Percentiles rank a stretch among this genome's conserved stretches.
These are phyloP conservation scores for Coleophoma eucalyptorum DNA, from an alignment of 2,329 filamentous ascomycete genomes.

Conservation along the genomic window DNA sequence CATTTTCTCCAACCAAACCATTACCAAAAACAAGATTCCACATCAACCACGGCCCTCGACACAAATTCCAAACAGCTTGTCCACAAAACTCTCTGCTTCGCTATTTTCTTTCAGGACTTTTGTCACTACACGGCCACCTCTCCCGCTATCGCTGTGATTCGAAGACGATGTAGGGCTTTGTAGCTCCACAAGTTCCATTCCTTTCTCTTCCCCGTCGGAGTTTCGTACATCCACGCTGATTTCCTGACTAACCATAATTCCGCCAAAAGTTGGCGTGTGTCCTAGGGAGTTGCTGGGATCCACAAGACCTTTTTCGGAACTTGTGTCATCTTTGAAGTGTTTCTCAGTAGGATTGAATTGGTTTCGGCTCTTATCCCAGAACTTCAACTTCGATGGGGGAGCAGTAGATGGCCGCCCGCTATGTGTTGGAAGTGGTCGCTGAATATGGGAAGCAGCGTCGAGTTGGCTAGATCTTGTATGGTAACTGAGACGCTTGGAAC, in stretches of 20 bases:
- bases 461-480: neutral
- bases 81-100: neutral
- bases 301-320: slow-evolving; percentile 12
- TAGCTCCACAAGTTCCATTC: neutral
- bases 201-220: neutral
- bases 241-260: slow-evolving; percentile 61
- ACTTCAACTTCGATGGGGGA: slow-evolving; percentile 6
- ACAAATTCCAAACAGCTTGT: neutral
- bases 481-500: neutral
- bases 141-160: neutral
- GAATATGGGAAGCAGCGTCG: slow-evolving; percentile 5
- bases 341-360: slow-evolving; percentile 4
- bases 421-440: slow-evolving; percentile 1
- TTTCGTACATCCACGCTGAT: slow-evolving; percentile 47
- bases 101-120: neutral
- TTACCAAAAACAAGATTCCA: no score
- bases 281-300: slow-evolving; percentile 4
- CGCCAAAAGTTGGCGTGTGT: slow-evolving; percentile 35
- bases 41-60: neutral
- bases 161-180: neutral
- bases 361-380: slow-evolving; percentile 6
- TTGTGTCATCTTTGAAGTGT: slow-evolving; percentile 7
- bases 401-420: neutral
- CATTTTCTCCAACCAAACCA: no score
- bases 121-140: neutral